phyloP scores from a whole-genome alignment of 2,329 filamentous ascomycete genomes.

The Aspergillus fumigatus region DNA sequence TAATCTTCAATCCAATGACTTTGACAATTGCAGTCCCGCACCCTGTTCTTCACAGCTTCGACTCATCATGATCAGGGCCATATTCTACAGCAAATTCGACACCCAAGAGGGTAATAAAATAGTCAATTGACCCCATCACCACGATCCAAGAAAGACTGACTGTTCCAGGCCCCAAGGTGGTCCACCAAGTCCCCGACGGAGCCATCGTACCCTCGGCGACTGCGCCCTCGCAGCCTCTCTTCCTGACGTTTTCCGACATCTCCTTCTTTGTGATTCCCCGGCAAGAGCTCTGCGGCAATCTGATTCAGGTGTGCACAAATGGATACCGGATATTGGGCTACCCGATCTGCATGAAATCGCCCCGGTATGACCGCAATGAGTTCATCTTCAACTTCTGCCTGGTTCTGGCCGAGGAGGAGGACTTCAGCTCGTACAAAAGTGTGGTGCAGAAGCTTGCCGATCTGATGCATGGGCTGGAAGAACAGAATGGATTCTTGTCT shows the following conservation, averaged over 20 bases:
- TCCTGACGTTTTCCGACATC: conserved; percentile 81
- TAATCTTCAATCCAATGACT: not conserved
- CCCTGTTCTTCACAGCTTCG: not conserved
- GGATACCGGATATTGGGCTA: conserved; percentile 81
- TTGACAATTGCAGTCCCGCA: not conserved
- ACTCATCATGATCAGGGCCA: conserved; percentile 55
- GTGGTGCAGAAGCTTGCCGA: conserved; percentile 82
- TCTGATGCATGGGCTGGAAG: conserved; percentile 84
- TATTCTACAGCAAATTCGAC: conserved; percentile 65
- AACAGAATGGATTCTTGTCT: conserved; percentile 75
- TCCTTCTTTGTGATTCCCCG: conserved; percentile 92
- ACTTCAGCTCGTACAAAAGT: conserved; percentile 74
- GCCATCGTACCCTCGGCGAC: conserved; percentile 49
- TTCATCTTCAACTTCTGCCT: conserved; percentile 99
- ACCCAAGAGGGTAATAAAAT: conserved; percentile 47
- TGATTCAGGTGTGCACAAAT: conserved; percentile 66
- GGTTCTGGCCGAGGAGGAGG: conserved; percentile 65
- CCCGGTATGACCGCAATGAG: conserved; percentile 83
- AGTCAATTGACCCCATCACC: not conserved
- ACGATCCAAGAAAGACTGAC: not conserved
- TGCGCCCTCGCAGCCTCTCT: conserved; percentile 51
- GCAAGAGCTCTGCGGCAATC: conserved; percentile 90
- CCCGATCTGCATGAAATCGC: conserved; percentile 79
- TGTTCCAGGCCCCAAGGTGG: conserved; percentile 54
- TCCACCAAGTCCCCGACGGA: conserved; percentile 61